Evolutionary conservation across 192 early-diverging fungal species (phyloP).

Genomic region (Jimgerdemannia flammicorona): DNA sequence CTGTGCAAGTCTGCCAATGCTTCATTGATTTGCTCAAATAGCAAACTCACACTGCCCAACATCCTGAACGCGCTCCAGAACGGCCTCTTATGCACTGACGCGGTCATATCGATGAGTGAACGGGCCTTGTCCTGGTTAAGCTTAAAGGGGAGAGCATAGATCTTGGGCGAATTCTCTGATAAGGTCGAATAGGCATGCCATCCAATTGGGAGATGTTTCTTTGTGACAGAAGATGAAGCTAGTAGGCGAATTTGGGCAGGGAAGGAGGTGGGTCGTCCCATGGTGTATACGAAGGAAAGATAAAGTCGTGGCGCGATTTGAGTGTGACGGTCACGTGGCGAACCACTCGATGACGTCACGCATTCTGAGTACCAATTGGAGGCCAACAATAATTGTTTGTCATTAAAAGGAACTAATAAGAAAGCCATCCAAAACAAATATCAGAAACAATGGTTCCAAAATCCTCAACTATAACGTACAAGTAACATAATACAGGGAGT

Average conservation of each 20-base stretch:
- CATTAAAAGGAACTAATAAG: no score
- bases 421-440: no score
- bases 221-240: background rate
- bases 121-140: slow-evolving; percentile 16
- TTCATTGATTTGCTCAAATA: background rate
- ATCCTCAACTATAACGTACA: no score
- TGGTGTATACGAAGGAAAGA: background rate
- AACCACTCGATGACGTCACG: no score
- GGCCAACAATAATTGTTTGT: no score
- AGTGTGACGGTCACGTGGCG: background rate
- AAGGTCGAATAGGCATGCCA: background rate
- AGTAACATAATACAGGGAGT: no score
- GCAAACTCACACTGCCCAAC: slow-evolving; percentile 16
- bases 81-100: slow-evolving; percentile 18
- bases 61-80: slow-evolving; percentile 26
- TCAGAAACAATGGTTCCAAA: no score
- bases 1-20: background rate
- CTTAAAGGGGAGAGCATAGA: slow-evolving; percentile 31
- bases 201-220: background rate
- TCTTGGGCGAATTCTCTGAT: slow-evolving; percentile 8
- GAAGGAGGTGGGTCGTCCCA: background rate
- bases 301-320: background rate
- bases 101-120: slow-evolving; percentile 12
- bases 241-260: background rate
- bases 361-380: no score